These are phyloP conservation scores for Teunomyces lycoperdinae DNA, from an alignment of 805 yeast genomes.

Conservation along the genomic window DNA sequence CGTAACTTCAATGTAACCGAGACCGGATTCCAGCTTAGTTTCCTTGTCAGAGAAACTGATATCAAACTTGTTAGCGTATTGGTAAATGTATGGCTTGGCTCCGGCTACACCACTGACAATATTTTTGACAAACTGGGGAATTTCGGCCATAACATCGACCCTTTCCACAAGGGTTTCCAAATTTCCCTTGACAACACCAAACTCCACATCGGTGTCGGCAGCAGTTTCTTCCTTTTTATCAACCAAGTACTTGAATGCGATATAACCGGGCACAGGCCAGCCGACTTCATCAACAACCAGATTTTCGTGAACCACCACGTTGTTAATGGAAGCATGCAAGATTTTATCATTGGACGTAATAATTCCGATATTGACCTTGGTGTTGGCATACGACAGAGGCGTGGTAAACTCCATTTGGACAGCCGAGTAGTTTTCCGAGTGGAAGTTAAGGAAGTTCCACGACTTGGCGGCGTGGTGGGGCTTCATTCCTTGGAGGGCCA, in stretches of 20 bases:
- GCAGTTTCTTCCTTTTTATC: constrained; percentile 48
- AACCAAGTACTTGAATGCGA: constrained; percentile 51
- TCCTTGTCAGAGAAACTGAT: constrained; percentile 44
- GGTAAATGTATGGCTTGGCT: constrained; percentile 94
- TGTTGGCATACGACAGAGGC: constrained; percentile 82
- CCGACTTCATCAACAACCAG: constrained; percentile 70
- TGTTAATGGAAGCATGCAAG: constrained; percentile 60
- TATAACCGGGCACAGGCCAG: constrained; percentile 81
- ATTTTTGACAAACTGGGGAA: constrained; percentile 89
- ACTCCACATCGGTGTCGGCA: constrained; percentile 41
- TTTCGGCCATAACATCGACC: constrained; percentile 96
- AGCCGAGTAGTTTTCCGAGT: constrained; percentile 68
- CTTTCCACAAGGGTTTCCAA: constrained; percentile 71
- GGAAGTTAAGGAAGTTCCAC: constrained; percentile 94
- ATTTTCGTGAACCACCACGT: constrained; percentile 56
- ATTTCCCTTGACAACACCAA: constrained; percentile 57
- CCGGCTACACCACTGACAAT: constrained; percentile 95
- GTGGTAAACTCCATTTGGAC: constrained; percentile 95
- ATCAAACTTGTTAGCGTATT: constrained; percentile 67
- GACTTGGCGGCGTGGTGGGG: constrained; percentile 98
- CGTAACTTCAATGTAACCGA: constrained; percentile 76
- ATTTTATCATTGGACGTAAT: constrained; percentile 64
- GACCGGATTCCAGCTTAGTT: constrained; percentile 52
- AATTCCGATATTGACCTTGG: constrained; percentile 78
- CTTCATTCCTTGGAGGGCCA: constrained; percentile 98